Percentiles rank a stretch among this genome's conserved stretches.
phyloP scores from a whole-genome alignment of 495 filamentous ascomycete genomes.

The Penicillium lividum region DNA sequence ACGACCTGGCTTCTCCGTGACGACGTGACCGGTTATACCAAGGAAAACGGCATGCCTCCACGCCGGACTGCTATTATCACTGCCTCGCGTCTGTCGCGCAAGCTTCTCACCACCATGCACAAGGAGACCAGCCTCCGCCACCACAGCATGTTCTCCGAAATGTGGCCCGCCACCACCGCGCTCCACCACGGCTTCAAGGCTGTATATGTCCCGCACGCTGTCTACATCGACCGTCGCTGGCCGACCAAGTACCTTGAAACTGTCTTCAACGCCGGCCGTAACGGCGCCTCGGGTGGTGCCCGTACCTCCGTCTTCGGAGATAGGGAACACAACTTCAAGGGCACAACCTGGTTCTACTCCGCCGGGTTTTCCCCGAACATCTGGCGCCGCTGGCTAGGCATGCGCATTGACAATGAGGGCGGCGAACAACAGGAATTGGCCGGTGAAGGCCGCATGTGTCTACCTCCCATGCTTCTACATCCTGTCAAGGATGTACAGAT shows the following conservation, averaged over 20 bases:
- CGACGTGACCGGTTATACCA: slow-evolving; percentile 90
- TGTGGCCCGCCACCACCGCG: slow-evolving; percentile 86
- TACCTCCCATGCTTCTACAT: slow-evolving; percentile 89
- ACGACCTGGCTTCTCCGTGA: slow-evolving; percentile 86
- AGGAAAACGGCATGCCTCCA: slow-evolving; percentile 63
- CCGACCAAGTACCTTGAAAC: slow-evolving; percentile 75
- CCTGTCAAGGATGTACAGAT: slow-evolving; percentile 86
- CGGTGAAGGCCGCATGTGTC: slow-evolving; percentile 87
- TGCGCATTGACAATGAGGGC: slow-evolving; percentile 80
- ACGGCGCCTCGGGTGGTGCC: slow-evolving; percentile 75
- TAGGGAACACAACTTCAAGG: slow-evolving; percentile 84
- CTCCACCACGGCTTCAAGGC: slow-evolving; percentile 95
- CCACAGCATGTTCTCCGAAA: slow-evolving; percentile 92
- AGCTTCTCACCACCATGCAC: slow-evolving; percentile 86
- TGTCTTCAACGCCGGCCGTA: slow-evolving; percentile 81
- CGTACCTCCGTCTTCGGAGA: slow-evolving; percentile 78
- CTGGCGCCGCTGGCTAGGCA: slow-evolving; percentile 85
- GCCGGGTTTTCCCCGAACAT: slow-evolving; percentile 80
- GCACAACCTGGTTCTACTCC: slow-evolving; percentile 94
- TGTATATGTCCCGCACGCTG: slow-evolving; percentile 87
- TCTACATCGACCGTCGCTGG: slow-evolving; percentile 91
- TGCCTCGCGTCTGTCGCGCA: slow-evolving; percentile 75
- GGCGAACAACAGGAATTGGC: slow-evolving; percentile 79
- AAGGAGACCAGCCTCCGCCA: slow-evolving; percentile 75
- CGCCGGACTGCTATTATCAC: slow-evolving; percentile 89